Evolutionary conservation across 805 yeast genomes (phyloP).

Genomic region (Candida ficus): DNA sequence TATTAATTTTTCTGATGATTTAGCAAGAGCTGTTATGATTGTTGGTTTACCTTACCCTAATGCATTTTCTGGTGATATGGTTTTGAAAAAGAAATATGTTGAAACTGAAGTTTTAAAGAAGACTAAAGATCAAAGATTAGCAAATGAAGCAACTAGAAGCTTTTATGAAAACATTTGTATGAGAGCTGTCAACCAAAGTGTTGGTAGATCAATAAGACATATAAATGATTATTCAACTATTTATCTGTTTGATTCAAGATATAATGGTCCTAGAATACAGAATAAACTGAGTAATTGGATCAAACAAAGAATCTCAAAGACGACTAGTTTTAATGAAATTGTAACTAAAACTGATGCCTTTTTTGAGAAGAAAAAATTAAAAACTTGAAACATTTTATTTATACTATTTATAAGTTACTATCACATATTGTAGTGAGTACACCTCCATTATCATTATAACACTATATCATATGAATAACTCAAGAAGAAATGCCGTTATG

Average conservation of each 20-base stretch:
- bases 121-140: slow-evolving; percentile 44
- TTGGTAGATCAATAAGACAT: slow-evolving; percentile 89
- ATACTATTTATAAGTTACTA: too few species aligned
- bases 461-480: too few species aligned
- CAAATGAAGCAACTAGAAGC: slow-evolving; percentile 42
- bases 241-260: slow-evolving; percentile 66
- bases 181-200: slow-evolving; percentile 88
- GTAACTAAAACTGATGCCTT: slow-evolving; percentile 19
- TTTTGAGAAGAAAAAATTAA: slow-evolving; percentile 11
- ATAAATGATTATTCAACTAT: slow-evolving; percentile 74
- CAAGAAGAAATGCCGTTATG: not conserved
- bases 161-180: slow-evolving; percentile 83
- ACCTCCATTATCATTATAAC: too few species aligned
- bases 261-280: slow-evolving; percentile 39
- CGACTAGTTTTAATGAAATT: slow-evolving; percentile 14
- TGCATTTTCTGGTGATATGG: slow-evolving; percentile 71
- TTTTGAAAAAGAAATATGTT: slow-evolving; percentile 63
- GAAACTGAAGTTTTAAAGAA: slow-evolving; percentile 42
- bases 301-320: slow-evolving; percentile 31
- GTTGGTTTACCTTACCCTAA: slow-evolving; percentile 90
- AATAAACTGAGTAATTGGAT: slow-evolving; percentile 75
- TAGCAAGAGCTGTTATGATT: slow-evolving; percentile 86
- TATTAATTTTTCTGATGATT: slow-evolving; percentile 78
- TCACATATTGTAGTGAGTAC: too few species aligned
- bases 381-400: too few species aligned